A percentile compares a stretch with the other conserved stretches of the same genome.
These are phyloP conservation scores for Calonectria pauciramosa DNA, from an alignment of 2,329 filamentous ascomycete genomes.

Conservation along the genomic window DNA sequence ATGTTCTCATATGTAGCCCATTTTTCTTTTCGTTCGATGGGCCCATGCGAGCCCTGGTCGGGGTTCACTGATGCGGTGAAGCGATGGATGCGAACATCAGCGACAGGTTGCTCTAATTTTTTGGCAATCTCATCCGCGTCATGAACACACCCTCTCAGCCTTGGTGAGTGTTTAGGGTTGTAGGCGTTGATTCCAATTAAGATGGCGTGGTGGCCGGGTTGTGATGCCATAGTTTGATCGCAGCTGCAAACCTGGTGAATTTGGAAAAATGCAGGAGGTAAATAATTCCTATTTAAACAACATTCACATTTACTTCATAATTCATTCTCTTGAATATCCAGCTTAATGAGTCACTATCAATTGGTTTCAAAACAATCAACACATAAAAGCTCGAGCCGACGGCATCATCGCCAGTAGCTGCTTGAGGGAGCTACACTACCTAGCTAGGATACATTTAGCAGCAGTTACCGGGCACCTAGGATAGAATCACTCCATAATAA, in stretches of 20 bases:
- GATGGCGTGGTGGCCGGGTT: slow-evolving; percentile 12
- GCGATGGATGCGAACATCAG: neutral
- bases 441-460: too few species aligned
- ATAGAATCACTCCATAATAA: neutral
- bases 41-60: too few species aligned
- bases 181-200: slow-evolving; percentile 31
- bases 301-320: too few species aligned
- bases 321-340: neutral
- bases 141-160: slow-evolving; percentile 24
- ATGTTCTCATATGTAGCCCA: slow-evolving; percentile 21
- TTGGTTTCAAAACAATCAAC: neutral
- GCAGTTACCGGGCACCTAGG: neutral
- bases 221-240: neutral
- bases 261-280: neutral
- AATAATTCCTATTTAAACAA: too few species aligned
- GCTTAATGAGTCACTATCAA: neutral
- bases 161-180: neutral
- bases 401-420: neutral
- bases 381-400: neutral
- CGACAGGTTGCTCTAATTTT: neutral
- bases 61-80: slow-evolving; percentile 11
- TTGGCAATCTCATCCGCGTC: slow-evolving; percentile 17
- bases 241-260: neutral
- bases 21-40: neutral
- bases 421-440: neutral